A percentile compares a stretch with the other conserved stretches of the same genome.
These are phyloP conservation scores for Alternaria panax DNA, from an alignment of 2,329 filamentous ascomycete species.

Conservation along the genomic window DNA sequence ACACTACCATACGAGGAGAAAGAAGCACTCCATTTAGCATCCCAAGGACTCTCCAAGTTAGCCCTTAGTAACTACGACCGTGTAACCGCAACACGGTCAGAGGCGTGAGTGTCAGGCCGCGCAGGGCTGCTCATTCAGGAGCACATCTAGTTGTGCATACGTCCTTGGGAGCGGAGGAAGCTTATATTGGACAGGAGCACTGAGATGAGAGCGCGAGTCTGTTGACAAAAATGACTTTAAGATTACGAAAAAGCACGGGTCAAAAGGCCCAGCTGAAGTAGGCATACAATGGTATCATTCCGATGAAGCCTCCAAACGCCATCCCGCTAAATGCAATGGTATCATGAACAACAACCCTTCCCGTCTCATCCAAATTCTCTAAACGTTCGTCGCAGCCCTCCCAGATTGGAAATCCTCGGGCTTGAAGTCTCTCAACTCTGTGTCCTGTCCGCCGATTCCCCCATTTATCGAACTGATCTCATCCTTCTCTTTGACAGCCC, in stretches of 20 bases:
- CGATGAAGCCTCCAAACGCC: conserved; percentile 15
- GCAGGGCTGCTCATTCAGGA: not conserved
- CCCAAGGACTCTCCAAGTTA: not conserved
- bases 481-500: conserved; percentile 44
- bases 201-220: not conserved
- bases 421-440: conserved; percentile 28
- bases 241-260: not conserved
- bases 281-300: conserved; percentile 16
- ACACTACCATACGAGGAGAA: not conserved
- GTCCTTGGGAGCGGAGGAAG: not conserved
- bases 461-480: conserved; percentile 32
- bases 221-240: not conserved
- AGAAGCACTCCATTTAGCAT: not conserved
- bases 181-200: not conserved
- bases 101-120: no score
- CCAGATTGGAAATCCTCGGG: conserved; percentile 34
- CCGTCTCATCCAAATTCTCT: not conserved
- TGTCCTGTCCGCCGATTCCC: conserved; percentile 9
- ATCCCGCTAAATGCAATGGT: conserved; percentile 26
- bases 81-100: not conserved
- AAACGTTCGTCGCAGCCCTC: conserved; percentile 10
- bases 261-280: not conserved
- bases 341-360: conserved; percentile 13
- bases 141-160: not conserved
- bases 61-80: no score